Conservation (phyloP, 2,329 filamentous ascomycete species). For the Pseudogymnoascus sp. region DNA sequence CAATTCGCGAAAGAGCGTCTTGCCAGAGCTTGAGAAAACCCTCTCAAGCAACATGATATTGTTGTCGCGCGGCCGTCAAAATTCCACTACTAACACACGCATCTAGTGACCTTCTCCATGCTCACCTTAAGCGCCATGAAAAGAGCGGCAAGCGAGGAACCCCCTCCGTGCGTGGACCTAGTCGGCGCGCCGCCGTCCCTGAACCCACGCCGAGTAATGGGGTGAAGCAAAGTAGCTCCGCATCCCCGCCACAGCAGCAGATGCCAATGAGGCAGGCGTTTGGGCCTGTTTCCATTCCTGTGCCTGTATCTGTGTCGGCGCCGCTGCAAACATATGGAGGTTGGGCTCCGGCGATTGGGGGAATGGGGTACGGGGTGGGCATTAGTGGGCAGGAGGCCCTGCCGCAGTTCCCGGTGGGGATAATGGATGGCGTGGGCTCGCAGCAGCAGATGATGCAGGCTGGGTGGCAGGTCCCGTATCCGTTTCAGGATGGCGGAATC, state of each 20-base stretch:
- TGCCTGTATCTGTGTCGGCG: not conserved
- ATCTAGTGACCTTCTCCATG: conserved; percentile 20
- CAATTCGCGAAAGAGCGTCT: too few species aligned
- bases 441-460: not conserved
- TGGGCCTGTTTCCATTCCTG: not conserved
- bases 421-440: not conserved
- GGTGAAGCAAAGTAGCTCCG: not conserved
- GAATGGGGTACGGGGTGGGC: not conserved
- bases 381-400: not conserved
- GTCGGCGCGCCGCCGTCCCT: not conserved
- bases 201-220: not conserved
- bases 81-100: not conserved
- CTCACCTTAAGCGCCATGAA: conserved; percentile 20
- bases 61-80: not conserved
- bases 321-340: not conserved
- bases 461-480: not conserved
- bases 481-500: conserved; percentile 10
- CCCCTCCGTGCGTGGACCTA: not conserved
- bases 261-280: not conserved
- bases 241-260: not conserved
- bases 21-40: too few species aligned
- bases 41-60: not conserved
- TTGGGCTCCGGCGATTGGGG: not conserved
- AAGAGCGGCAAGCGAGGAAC: conserved; percentile 1
- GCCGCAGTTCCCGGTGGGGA: not conserved